phyloP scores from a whole-genome alignment of 495 filamentous ascomycete species.

The Amniculicola lignicola region DNA sequence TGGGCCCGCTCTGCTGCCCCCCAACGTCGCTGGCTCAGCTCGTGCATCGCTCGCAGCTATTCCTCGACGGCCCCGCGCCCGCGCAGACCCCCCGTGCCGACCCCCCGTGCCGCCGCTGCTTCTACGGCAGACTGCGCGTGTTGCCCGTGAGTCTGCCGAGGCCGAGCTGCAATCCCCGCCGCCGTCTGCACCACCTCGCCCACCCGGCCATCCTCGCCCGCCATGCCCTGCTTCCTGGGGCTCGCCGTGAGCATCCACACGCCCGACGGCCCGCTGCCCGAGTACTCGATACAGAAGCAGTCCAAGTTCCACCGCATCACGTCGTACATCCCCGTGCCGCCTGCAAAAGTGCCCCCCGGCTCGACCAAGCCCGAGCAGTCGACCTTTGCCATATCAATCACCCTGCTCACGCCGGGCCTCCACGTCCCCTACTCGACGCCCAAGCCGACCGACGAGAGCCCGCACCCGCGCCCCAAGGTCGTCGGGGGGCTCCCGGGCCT shows the following conservation, averaged over 20 bases:
- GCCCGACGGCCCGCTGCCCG: constrained; percentile 78
- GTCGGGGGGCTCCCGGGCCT: constrained; percentile 66
- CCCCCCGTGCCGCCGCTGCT: no score
- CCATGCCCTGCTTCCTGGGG: constrained; percentile 97
- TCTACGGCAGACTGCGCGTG: no score
- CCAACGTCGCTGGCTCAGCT: no score
- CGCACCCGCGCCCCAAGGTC: constrained; percentile 71
- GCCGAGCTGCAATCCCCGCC: constrained; percentile 14
- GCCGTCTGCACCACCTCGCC: constrained; percentile 10
- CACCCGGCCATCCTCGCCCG: not conserved
- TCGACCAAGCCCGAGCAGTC: constrained; percentile 78
- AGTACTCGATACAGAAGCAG: constrained; percentile 93
- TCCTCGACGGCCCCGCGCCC: no score
- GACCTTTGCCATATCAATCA: constrained; percentile 95
- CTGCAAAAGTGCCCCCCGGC: constrained; percentile 68
- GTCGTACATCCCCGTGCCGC: constrained; percentile 92
- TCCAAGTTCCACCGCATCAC: constrained; percentile 87
- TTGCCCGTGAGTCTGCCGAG: not conserved
- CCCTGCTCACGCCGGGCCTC: constrained; percentile 82
- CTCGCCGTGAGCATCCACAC: constrained; percentile 96
- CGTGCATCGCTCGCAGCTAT: no score
- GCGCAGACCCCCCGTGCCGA: no score
- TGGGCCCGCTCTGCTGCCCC: no score
- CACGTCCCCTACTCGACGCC: constrained; percentile 86
- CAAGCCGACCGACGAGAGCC: constrained; percentile 66